A percentile compares a stretch with the other conserved stretches of the same genome.
Evolutionary conservation across 2,329 filamentous ascomycete genomes (phyloP).

Genomic region (Cryphonectria radicalis): DNA sequence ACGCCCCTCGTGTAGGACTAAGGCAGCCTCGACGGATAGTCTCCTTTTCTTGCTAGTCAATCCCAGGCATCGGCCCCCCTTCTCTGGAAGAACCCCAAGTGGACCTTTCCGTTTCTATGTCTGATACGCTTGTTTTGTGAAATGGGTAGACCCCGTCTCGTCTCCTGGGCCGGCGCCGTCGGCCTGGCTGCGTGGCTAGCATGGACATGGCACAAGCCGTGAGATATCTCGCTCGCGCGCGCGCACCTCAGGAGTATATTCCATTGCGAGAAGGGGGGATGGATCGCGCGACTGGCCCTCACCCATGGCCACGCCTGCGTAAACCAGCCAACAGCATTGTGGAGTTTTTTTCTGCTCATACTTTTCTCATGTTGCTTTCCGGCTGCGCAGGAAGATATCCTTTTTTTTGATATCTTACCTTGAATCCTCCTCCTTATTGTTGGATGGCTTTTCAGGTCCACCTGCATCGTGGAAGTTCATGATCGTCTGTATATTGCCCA

Average conservation of each 20-base stretch:
- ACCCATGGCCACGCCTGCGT: constrained; percentile 23
- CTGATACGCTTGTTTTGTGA: constrained; percentile 17
- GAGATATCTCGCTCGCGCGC: not conserved
- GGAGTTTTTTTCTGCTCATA: not conserved
- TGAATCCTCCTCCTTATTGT: constrained; percentile 3
- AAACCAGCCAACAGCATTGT: constrained; percentile 27
- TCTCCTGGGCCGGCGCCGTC: constrained; percentile 22
- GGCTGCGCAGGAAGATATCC: constrained; percentile 16
- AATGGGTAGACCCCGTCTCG: not conserved
- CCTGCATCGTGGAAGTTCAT: constrained; percentile 3
- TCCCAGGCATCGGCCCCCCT: not conserved
- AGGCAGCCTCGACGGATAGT: constrained; percentile 9
- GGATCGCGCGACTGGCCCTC: constrained; percentile 16
- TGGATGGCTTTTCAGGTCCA: constrained; percentile 4
- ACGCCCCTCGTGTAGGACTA: constrained; percentile 14
- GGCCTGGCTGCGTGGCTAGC: constrained; percentile 29
- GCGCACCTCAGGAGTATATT: constrained; percentile 8
- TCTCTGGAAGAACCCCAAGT: not conserved
- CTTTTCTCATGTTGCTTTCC: constrained; percentile 25
- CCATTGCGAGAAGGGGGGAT: constrained; percentile 7
- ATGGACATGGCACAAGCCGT: constrained; percentile 5
- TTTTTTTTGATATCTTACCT: not conserved
- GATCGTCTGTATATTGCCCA: constrained; percentile 2
- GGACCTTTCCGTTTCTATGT: constrained; percentile 1
- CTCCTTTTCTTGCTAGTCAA: constrained; percentile 18